Base-by-base conservation (phyloP, 2,329 filamentous ascomycete species). In the Endoconidiophora laricicola region DNA sequence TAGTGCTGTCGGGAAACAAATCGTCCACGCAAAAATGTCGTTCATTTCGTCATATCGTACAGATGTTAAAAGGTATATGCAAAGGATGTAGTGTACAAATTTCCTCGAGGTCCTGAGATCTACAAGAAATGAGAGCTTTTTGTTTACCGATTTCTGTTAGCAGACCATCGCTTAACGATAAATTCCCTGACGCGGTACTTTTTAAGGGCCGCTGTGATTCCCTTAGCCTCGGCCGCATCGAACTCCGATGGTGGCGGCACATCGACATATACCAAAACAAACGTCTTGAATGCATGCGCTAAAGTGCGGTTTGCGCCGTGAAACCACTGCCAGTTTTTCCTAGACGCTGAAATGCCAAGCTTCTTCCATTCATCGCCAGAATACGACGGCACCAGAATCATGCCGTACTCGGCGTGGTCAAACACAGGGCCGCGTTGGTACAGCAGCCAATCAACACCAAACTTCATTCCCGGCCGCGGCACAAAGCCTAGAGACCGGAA, bases 401-500 rank as follows among this genome's bases (percentile, higher is more conserved):
- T 67, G 0, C 86, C 88, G 60, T 95, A 98, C 60, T 96, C 87
- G 20, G 91, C 91, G 61, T 98, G 91, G 20, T 86, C 80, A 62
- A 98, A 96, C 0, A 91, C 90, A 0, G 91, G 91, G 0, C 91
- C 91, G 18, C 87, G 81, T 51, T 86, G 81, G 65, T 98, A 98
- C 6, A 98, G 74, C n/a, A 98, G 69, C 69, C 86, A 95, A 63
- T 98, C 91, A 7, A 87, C 84, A 20, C 85, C 86, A 58, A 98
- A 98, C 61, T 98, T 98, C 61, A 94, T 81, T 36, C 91, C 93
- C 4, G 84, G 79, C 12, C 93, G 81, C 0, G 93, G 83, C 1
- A 95, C 86, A 90, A 91, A 98, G 22, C 91, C 91, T 0, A 96
- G 71, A 0, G 87, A 94, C 37, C 91, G 82, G 66, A 94, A 98